Percentiles rank a stretch among this genome's conserved stretches.
Conservation (phyloP, 2,329 filamentous ascomycete genomes). For the Calonectria montana region DNA sequence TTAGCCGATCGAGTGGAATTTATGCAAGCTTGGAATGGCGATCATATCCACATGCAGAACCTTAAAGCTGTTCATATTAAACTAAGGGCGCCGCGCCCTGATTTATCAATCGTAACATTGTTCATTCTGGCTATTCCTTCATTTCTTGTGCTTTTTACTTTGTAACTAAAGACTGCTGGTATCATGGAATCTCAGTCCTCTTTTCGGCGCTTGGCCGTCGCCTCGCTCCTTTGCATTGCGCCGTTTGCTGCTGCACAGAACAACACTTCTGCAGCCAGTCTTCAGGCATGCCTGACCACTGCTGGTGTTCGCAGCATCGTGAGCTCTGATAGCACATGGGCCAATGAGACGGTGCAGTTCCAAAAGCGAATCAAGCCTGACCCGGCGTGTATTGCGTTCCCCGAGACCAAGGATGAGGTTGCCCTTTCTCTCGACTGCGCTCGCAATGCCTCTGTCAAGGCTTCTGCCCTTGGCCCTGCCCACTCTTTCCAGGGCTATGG, state of each 20-base stretch:
- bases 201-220: conserved; percentile 19
- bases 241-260: conserved; percentile 2
- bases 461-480: conserved; percentile 34
- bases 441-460: conserved; percentile 36
- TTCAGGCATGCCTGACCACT: conserved; percentile 28
- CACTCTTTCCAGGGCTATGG: conserved; percentile 40
- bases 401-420: conserved; percentile 32
- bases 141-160: neutral
- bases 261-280: neutral
- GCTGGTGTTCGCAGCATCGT: conserved; percentile 36
- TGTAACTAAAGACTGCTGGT: neutral
- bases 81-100: neutral
- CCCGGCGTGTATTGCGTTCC: conserved; percentile 37
- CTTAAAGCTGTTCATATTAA: neutral
- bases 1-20: neutral
- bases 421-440: conserved; percentile 37
- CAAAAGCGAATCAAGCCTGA: conserved; percentile 36
- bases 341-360: conserved; percentile 28
- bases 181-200: conserved; percentile 15
- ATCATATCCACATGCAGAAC: neutral
- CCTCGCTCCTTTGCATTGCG: conserved; percentile 21
- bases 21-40: neutral
- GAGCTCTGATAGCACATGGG: conserved; percentile 33
- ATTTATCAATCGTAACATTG: neutral
- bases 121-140: neutral